Base-by-base conservation (phyloP, 2,329 filamentous ascomycete species). In the Nothophoma quercina region DNA sequence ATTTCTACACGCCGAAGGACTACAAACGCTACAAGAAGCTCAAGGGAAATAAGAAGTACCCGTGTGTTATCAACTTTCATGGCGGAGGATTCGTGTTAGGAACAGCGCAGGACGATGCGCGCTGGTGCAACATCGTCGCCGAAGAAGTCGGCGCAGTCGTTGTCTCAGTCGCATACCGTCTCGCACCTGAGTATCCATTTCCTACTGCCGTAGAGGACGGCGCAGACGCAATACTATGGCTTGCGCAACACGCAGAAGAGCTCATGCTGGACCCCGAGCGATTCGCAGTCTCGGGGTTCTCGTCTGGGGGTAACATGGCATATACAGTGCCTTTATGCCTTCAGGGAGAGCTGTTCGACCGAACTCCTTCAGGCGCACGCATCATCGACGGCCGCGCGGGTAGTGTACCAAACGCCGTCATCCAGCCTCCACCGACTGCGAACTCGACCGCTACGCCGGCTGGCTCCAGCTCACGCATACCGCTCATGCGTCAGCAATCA, bases 171-270 rank as follows among this genome's bases (percentile, higher is more conserved):
- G 82, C 82, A 51, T 88, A 88, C 63, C 79, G 85, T 13, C 78
- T 81, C 15, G 85, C 85, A 0, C 85, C 85, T 3, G 84, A 87
- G 64, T 73, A 81, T 54, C 83, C 84, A 0, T 88, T 87, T 59
- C 85, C 85, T 2, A 84, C 81, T 0, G 83, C 85, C 0, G 84
- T 87, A 2, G 85, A 88, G 58, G 85, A 88, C 56, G 84, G 84
- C 16, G 84, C 84, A 6, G 84, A 85, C 51, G 83, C 85, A 1
- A 72, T 88, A 16, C 72, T 86, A 5, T 86, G 83, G 69, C 76
- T 87, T 5, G 79, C 83, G 26, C 71, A 79, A 23, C 75, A 87
- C 62, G 83, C 84, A 0, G 72, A 77, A 4, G 81, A 85, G 43
- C 70, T 87, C 25, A 78, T 81, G 29, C 75, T 88, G 30, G 84